phyloP scores from a whole-genome alignment of 2,329 filamentous ascomycete genomes.

The Polychaeton citri region DNA sequence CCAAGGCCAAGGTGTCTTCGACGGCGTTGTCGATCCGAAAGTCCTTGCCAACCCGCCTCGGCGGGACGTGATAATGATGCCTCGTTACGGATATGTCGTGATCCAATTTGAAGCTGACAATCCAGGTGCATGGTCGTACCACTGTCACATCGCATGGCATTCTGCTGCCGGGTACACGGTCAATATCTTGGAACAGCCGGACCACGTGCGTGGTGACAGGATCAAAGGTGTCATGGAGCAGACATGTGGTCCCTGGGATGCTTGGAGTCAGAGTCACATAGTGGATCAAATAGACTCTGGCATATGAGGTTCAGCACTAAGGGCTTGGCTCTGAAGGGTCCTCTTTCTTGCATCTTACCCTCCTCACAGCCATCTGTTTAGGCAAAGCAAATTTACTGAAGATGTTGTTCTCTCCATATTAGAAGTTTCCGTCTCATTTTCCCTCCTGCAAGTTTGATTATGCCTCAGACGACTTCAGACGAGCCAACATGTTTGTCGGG shows the following conservation, averaged over 20 bases:
- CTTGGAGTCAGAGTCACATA: conserved; percentile 34
- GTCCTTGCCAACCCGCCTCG: conserved; percentile 36
- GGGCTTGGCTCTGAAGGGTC: no score
- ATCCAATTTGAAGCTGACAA: conserved; percentile 31
- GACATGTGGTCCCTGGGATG: conserved; percentile 40
- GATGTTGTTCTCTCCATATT: no score
- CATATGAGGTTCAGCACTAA: no score
- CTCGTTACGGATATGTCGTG: conserved; percentile 18
- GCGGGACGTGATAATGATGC: conserved; percentile 37
- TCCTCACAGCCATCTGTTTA: no score
- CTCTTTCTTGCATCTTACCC: no score
- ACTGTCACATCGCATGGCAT: conserved; percentile 22
- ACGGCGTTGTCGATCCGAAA: conserved; percentile 24
- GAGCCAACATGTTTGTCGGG: no score
- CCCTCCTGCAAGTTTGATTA: no score
- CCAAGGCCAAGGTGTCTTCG: conserved; percentile 13
- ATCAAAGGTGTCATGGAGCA: conserved; percentile 34
- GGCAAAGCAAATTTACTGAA: no score
- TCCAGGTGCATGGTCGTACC: conserved; percentile 39
- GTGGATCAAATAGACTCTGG: conserved; percentile 41
- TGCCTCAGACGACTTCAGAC: no score
- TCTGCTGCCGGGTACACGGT: conserved; percentile 15
- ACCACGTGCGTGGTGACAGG: conserved; percentile 6
- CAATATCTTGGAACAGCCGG: conserved; percentile 10
- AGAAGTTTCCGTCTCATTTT: no score